A percentile compares a stretch with the other conserved stretches of the same genome.
Conservation (phyloP, 2,329 filamentous ascomycete species). For the Chaetothyriales sp. region DNA sequence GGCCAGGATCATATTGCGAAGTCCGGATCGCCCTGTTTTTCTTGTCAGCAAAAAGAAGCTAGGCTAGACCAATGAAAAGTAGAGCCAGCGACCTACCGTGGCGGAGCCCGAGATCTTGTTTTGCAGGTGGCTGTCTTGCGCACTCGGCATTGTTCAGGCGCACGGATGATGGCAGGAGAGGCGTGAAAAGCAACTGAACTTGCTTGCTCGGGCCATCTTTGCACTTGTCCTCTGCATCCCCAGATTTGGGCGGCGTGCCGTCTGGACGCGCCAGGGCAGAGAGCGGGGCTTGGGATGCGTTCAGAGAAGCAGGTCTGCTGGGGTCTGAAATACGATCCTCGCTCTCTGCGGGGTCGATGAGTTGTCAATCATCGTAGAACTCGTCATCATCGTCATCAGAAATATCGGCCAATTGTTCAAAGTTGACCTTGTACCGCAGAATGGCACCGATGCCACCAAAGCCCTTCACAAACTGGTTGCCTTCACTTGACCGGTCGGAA, state of each 20-base stretch:
- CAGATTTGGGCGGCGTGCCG: background rate
- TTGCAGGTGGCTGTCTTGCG: conserved; percentile 13
- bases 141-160: conserved; percentile 7
- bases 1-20: conserved; percentile 15
- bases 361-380: conserved; percentile 83
- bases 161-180: background rate
- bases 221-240: background rate
- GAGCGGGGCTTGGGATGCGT: conserved; percentile 30
- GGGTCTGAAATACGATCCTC: conserved; percentile 64
- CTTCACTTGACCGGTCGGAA: conserved; percentile 90
- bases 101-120: conserved; percentile 13
- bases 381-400: conserved; percentile 74
- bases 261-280: background rate
- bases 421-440: conserved; percentile 99
- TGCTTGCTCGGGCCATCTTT: background rate
- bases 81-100: conserved; percentile 14
- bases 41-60: background rate
- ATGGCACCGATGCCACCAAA: conserved; percentile 97
- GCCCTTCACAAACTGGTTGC: conserved; percentile 98
- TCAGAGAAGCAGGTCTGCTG: conserved; percentile 36
- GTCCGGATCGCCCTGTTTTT: conserved; percentile 13
- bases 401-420: conserved; percentile 90
- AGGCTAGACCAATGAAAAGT: background rate
- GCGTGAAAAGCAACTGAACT: background rate
- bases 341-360: conserved; percentile 70